Evolutionary conservation across 305 asterid genomes (phyloP), one percentile per base, ranked within the genome.

Genomic region (Plantago coronopus): DNA sequence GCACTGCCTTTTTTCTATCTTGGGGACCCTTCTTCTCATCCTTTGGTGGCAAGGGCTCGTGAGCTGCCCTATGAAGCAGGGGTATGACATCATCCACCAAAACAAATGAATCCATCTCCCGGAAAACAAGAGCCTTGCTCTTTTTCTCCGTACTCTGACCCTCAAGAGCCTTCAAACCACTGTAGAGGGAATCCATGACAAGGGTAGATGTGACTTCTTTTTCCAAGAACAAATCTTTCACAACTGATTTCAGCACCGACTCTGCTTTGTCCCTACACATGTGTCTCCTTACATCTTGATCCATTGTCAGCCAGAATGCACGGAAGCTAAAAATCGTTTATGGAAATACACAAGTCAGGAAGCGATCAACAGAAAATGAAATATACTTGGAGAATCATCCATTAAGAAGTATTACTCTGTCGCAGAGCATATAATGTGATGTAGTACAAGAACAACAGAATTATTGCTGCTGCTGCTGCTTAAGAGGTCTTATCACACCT

Each of bases 1-100:
- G 43, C 15, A 38, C 16, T 7, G 83, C 97, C 94, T 87, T 90
- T 18, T 83, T 87, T 67, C 95, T 95, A 70, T 94, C 88, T 69
- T 94, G 96, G 58, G 95, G 97, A 59, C 95, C 97, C 79, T 90
- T 94, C n/a, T n/a, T n/a, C 68, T 90, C 99, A 57, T 94, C 95
- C 82, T 87, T 90, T 18, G 96, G 91, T 68, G 97, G 96, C 80
- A 94, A 82, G n/a, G 90, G 97, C 74, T 90, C 99, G 62, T 72
- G 48, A 61, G 95, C 84, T 70, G 91, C 95, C 69, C 96, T 86
- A 82, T 90, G 88, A 64, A 94, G 94, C 53, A 94, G 82, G 51
- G 57, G 74, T 69, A 94, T 66, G 66, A 94, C 96, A 72, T 90
- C 99, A 83, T 86, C 97, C 70, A 82, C 95, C 90, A 94, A 76